Evolutionary conservation across 106 monocot species (phyloP).

Genomic region (Phalaenopsis equestris): DNA sequence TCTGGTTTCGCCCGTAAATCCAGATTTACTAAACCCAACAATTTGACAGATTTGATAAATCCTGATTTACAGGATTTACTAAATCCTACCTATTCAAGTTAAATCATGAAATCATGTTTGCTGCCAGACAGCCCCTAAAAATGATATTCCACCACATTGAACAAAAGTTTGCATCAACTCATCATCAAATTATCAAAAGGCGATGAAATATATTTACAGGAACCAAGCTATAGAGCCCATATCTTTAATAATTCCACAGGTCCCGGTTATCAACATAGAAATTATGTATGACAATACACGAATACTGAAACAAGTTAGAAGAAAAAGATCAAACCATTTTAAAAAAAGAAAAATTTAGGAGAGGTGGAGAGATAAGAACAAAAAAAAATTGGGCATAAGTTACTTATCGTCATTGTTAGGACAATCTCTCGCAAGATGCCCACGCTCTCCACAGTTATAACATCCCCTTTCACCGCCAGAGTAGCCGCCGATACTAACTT

Average conservation of each 20-base stretch:
- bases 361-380: not conserved
- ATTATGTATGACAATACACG: not conserved
- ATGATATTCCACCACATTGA: not conserved
- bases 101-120: no score
- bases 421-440: slow-evolving; percentile 43
- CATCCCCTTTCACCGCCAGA: slow-evolving; percentile 26
- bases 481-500: not conserved
- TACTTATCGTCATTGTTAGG: slow-evolving; percentile 9
- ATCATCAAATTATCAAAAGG: not conserved
- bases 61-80: no score
- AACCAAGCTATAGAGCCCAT: not conserved
- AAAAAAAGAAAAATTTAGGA: not conserved
- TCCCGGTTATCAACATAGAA: not conserved
- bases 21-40: no score
- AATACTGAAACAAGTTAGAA: not conserved
- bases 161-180: not conserved
- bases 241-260: not conserved
- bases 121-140: no score
- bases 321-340: not conserved
- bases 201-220: not conserved
- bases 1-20: no score
- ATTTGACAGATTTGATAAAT: no score
- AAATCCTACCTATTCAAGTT: no score
- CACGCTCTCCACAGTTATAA: slow-evolving; percentile 35
- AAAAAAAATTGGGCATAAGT: not conserved